These are phyloP conservation scores for Diaporthe longicolla DNA, from an alignment of 2,329 filamentous ascomycete genomes.

Conservation along the genomic window DNA sequence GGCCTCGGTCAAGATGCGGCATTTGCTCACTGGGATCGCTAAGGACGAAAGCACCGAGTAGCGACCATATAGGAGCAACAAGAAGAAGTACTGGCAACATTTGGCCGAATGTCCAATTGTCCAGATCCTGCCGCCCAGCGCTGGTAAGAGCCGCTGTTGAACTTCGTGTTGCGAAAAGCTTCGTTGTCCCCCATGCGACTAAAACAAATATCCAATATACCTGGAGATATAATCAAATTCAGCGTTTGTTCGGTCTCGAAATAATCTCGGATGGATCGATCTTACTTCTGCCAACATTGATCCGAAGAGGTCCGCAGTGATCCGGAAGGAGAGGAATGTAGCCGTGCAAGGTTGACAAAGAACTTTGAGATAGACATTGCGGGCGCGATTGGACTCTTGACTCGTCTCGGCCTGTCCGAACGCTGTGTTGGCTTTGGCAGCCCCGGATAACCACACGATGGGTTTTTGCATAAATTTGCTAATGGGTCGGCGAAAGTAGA, in stretches of 20 bases:
- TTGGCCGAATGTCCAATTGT: background rate
- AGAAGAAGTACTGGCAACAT: background rate
- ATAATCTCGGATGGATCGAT: background rate
- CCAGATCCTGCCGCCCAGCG: background rate
- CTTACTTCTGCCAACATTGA: background rate
- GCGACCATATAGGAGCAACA: background rate
- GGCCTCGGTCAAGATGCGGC: background rate
- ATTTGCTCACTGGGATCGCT: background rate
- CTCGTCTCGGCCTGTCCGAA: too few relatives aligned
- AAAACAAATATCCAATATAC: background rate
- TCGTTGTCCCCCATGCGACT: background rate
- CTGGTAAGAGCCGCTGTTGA: background rate
- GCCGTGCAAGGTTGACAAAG: background rate
- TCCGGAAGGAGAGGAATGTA: background rate
- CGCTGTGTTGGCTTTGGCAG: background rate
- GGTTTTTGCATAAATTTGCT: background rate
- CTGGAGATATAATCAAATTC: background rate
- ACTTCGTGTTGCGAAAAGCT: background rate
- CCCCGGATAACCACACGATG: background rate
- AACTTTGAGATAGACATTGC: background rate
- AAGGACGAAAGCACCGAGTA: background rate
- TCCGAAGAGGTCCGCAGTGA: background rate
- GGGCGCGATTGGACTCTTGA: too few relatives aligned
- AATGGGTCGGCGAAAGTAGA: background rate
- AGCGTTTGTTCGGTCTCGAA: background rate